phyloP scores from a whole-genome alignment of 2,329 filamentous ascomycete genomes.

The Fusarium beomiforme region DNA sequence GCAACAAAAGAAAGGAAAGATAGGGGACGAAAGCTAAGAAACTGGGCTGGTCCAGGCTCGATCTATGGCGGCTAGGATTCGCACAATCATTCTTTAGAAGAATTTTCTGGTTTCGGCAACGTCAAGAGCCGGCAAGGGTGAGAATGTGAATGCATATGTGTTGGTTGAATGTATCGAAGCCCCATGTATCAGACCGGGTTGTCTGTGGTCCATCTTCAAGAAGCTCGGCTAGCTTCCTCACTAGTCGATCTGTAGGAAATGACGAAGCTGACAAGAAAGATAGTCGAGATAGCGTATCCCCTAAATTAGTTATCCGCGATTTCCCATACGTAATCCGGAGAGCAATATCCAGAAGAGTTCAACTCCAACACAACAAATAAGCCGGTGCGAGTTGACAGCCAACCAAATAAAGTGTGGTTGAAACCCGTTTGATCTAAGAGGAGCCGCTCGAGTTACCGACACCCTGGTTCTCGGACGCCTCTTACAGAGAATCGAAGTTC shows the following conservation, averaged over 20 bases:
- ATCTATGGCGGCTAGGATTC: not conserved
- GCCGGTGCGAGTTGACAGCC: not conserved
- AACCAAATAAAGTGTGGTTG: not conserved
- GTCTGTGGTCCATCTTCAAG: not conserved
- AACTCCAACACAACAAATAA: not conserved
- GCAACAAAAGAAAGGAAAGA: not conserved
- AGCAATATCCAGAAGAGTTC: not conserved
- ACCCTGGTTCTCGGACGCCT: constrained; percentile 22
- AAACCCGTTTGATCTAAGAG: not conserved
- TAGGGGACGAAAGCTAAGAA: constrained; percentile 2
- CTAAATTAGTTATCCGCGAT: not conserved
- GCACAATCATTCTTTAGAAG: not conserved
- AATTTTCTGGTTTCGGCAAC: not conserved
- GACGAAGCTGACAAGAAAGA: not conserved
- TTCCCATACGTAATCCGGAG: not conserved
- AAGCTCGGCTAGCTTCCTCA: not conserved
- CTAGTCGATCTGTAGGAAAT: constrained; percentile 6
- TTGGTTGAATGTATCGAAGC: not conserved
- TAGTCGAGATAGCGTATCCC: not conserved
- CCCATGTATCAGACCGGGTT: not conserved
- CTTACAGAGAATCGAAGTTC: not conserved
- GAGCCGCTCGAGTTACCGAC: constrained; percentile 19
- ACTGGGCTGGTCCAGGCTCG: constrained; percentile 10
- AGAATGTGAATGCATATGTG: not conserved
- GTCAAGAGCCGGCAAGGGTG: constrained; percentile 2